These are phyloP conservation scores for Phytophthora lateralis DNA, from an alignment of 352 stramenopile genomes.

Conservation along the genomic window DNA sequence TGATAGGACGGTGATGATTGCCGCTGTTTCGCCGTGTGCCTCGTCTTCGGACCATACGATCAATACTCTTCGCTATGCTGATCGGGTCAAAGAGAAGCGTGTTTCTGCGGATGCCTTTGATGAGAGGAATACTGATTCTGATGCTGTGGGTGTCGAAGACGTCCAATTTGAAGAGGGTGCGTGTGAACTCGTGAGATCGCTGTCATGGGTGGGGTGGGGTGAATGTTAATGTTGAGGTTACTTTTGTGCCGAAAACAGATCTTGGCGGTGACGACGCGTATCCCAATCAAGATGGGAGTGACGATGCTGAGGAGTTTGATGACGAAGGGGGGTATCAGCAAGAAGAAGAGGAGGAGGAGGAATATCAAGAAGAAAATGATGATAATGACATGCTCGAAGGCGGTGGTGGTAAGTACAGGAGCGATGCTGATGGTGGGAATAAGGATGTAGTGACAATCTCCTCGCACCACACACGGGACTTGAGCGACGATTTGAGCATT, in stretches of 20 bases:
- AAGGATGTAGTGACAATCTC: conserved; percentile 33
- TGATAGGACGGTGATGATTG: conserved; percentile 95
- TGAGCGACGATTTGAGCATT: conserved; percentile 68
- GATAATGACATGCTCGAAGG: conserved; percentile 25
- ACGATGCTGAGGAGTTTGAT: conserved; percentile 33
- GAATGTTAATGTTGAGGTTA: neutral
- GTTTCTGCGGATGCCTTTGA: conserved; percentile 76
- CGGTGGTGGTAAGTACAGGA: conserved; percentile 25
- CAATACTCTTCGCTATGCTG: conserved; percentile 97
- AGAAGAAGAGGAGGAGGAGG: conserved; percentile 31
- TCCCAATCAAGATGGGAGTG: conserved; percentile 32
- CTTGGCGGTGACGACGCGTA: conserved; percentile 37
- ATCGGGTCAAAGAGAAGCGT: conserved; percentile 97
- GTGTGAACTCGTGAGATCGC: neutral
- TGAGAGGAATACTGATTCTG: conserved; percentile 36
- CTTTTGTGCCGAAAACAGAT: neutral
- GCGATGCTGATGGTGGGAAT: neutral
- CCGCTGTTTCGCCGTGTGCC: conserved; percentile 92
- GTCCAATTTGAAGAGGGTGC: conserved; percentile 66
- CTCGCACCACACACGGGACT: conserved; percentile 28
- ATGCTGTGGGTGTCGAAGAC: conserved; percentile 56
- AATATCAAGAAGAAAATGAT: conserved; percentile 29
- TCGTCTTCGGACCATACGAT: conserved; percentile 96
- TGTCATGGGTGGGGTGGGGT: neutral
- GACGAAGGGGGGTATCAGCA: conserved; percentile 32